Base-by-base conservation (phyloP, 495 filamentous ascomycete genomes). In the Friedmanniomyces simplex region DNA sequence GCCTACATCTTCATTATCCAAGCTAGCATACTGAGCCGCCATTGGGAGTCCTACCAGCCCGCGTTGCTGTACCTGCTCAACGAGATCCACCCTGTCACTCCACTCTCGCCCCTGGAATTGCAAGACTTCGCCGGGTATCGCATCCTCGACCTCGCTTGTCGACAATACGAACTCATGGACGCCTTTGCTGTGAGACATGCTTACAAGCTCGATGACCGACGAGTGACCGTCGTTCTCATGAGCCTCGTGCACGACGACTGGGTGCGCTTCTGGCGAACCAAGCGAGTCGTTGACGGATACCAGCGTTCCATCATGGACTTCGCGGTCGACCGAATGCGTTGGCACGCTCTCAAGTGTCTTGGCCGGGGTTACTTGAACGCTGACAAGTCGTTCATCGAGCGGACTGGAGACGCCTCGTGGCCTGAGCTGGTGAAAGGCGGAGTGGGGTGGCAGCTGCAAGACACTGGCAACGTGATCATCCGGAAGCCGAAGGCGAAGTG, bases 11-110 rank as follows among this genome's bases (percentile, higher is more conserved):
- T 96, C 77, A 85, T 85, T 67, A 86, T 91, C 62, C 85, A 89
- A 49, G 74, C 89, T 18, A 82, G 87, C 4, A 88, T 98, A 45
- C 79, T 91, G 21, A 78, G 84, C 54, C 82, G 81, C 53, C 83
- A 91, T 58, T 81, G 79, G 60, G 89, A 95, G 52, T 90, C 90
- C 8, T 98, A 98, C 72, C 83, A 88, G 62, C 89, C 93, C 0
- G 87, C 93, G 24, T 75, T 97, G 28, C 78, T 86, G 20, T 79
- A 93, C 64, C 80, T 95, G 0, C 76, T 98, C 6, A 77, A 80
- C 37, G 72, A 72, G 2, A 80, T 96, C 52, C 88, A 94, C 68
- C 43, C 51, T 1, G 18, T 32, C 47, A 62, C 80, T 49, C 82
- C 80, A 28, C 78, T 96, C 20, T 78, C 83, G 0, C 71, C 74